A percentile compares a stretch with the other conserved stretches of the same genome.
Evolutionary conservation across 768 basidiomycete species (phyloP).

Genomic region (Tephrocybe sp.): DNA sequence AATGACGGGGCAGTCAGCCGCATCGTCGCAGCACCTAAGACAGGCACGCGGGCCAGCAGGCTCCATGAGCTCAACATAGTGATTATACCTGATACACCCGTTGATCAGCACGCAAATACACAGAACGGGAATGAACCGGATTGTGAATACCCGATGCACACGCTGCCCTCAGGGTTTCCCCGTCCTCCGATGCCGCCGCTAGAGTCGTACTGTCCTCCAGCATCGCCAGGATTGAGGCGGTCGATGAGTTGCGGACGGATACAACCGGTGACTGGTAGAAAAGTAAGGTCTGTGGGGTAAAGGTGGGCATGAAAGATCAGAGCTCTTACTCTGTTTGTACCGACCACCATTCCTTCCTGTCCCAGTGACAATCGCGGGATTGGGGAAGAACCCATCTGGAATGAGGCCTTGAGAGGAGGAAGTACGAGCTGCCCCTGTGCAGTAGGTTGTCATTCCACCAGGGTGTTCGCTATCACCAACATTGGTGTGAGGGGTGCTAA

Average conservation of each 20-base stretch:
- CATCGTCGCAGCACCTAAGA: constrained; percentile 56
- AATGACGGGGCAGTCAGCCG: constrained; percentile 48
- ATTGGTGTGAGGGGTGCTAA: constrained; percentile 43
- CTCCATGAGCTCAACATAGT: constrained; percentile 59
- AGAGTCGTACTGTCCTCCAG: constrained; percentile 59
- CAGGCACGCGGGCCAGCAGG: constrained; percentile 49
- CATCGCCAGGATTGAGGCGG: constrained; percentile 44
- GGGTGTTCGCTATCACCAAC: constrained; percentile 53
- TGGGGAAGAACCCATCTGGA: constrained; percentile 46
- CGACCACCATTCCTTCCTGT: constrained; percentile 34
- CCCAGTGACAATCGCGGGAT: constrained; percentile 43
- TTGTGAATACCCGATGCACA: constrained; percentile 51
- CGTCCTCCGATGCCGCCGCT: constrained; percentile 45
- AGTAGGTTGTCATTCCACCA: constrained; percentile 53
- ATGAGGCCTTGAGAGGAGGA: constrained; percentile 43
- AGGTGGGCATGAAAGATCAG: not conserved
- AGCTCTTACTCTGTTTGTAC: constrained; percentile 42
- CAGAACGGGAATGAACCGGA: not conserved
- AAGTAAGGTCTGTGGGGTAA: not conserved
- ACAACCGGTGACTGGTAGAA: constrained; percentile 49
- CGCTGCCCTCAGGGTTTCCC: constrained; percentile 51
- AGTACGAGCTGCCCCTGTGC: constrained; percentile 39
- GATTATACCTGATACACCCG: constrained; percentile 40
- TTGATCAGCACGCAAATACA: not conserved
- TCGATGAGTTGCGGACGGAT: constrained; percentile 41